These are phyloP conservation scores for Monosporascus sp. DNA, from an alignment of 2,329 filamentous ascomycete genomes.

Conservation along the genomic window DNA sequence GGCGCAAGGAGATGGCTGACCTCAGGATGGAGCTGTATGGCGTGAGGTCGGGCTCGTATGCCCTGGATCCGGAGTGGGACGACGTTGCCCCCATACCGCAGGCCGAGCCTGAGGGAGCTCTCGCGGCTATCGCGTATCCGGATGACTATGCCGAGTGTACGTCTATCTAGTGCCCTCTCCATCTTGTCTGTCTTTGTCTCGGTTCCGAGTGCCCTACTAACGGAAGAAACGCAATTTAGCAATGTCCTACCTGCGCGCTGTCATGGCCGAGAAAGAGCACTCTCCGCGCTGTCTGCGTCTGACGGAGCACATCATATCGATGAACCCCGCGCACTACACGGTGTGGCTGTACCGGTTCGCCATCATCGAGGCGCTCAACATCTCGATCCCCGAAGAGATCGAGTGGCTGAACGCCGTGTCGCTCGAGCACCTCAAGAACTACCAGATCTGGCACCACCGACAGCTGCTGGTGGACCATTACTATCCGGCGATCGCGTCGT, in stretches of 20 bases:
- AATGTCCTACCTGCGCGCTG: slow-evolving; percentile 85
- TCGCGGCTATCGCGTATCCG: slow-evolving; percentile 89
- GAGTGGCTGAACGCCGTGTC: slow-evolving; percentile 82
- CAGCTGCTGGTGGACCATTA: slow-evolving; percentile 59
- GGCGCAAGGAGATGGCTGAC: slow-evolving; percentile 46
- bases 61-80: slow-evolving; percentile 71
- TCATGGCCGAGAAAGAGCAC: slow-evolving; percentile 86
- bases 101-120: slow-evolving; percentile 74
- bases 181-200: background rate
- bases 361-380: slow-evolving; percentile 62
- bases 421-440: slow-evolving; percentile 86
- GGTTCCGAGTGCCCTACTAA: background rate
- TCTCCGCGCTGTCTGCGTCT: slow-evolving; percentile 72
- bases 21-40: slow-evolving; percentile 50
- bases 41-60: slow-evolving; percentile 46
- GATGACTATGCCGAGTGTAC: slow-evolving; percentile 79
- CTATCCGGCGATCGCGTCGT: slow-evolving; percentile 55
- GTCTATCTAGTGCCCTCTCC: slow-evolving; percentile 9
- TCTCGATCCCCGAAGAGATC: slow-evolving; percentile 66
- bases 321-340: slow-evolving; percentile 97
- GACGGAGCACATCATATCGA: slow-evolving; percentile 81
- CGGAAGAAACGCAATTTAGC: slow-evolving; percentile 39
- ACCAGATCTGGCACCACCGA: slow-evolving; percentile 89
- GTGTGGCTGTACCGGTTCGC: slow-evolving; percentile 95
- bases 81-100: slow-evolving; percentile 79